Evolutionary conservation across 1,284 basidiomycete genomes (phyloP).

Genomic region (Psilocybe mexicana): DNA sequence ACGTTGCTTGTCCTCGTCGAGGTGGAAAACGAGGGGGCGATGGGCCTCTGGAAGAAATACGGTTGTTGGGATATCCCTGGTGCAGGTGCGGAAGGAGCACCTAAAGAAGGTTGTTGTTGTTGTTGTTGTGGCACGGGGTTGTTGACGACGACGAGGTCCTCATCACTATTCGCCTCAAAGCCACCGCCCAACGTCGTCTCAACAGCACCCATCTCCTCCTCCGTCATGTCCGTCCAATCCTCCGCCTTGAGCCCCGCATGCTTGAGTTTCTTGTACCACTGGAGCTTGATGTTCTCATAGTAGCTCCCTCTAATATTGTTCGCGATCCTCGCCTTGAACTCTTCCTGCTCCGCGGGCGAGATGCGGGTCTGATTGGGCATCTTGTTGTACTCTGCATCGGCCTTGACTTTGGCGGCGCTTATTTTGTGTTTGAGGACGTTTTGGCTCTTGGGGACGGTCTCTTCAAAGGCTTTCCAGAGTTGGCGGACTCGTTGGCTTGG

Average conservation of each 20-base stretch:
- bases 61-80: slow-evolving; percentile 8
- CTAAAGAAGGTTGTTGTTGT: no score
- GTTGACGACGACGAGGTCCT: slow-evolving; percentile 19
- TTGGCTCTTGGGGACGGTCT: slow-evolving; percentile 31
- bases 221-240: slow-evolving; percentile 42
- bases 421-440: slow-evolving; percentile 27
- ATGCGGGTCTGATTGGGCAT: slow-evolving; percentile 12
- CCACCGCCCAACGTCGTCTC: slow-evolving; percentile 32
- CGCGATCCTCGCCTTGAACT: slow-evolving; percentile 25
- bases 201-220: slow-evolving; percentile 33
- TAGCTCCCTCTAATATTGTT: slow-evolving; percentile 32
- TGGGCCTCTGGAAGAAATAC: slow-evolving; percentile 7
- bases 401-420: slow-evolving; percentile 17
- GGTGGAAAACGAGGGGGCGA: slow-evolving; percentile 30
- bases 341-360: slow-evolving; percentile 29
- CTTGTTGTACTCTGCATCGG: slow-evolving; percentile 20
- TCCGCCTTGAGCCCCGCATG: slow-evolving; percentile 34
- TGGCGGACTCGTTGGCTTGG: slow-evolving; percentile 30
- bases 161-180: slow-evolving; percentile 18
- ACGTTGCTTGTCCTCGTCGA: slow-evolving; percentile 32
- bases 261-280: slow-evolving; percentile 39
- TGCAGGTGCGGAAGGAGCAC: not conserved
- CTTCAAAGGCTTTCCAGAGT: slow-evolving; percentile 42
- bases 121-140: slow-evolving; percentile 18
- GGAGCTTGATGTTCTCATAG: slow-evolving; percentile 31